Base-by-base conservation (phyloP, 78 protist species). In the Protostelium mycophagum region DNA sequence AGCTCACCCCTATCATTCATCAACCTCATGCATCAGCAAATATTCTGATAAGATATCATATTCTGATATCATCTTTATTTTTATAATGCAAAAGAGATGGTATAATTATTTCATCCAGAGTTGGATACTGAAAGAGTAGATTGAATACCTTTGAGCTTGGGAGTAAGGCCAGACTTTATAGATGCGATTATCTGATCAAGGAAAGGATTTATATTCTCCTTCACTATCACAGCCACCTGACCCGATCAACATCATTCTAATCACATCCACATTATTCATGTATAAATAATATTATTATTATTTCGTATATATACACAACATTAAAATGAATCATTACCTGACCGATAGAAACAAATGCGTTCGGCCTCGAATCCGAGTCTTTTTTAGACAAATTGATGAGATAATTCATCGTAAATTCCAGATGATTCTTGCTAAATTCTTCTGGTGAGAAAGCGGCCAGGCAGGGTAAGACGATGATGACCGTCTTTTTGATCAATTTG, bases 401-500 rank as follows among this genome's bases (percentile, higher is more conserved):
- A 83, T 92, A 89, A 23, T 1, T 85, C 90, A 92, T 92, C 83
- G 91, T 89, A 9, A 88, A 85, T 36, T 92, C 85, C 63, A 92
- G 88, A 86, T 92, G 83, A 37, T 86, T 39, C 37, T 51, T 83
- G 51, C 73, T 91, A 89, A 88, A 92, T 0, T 88, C 92, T 83
- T 83, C 88, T 34, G 95, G 91, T 83, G n/a, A n/a, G 73, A 92
- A 92, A 16, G 87, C 83, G 28, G 95, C 95, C 38, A 92, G 85
- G 83, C 90, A 36, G 51, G 95, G 95, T 28, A 92, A 38, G 86
- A 92, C 83, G 88, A 39, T 36, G 36, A 88, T 86, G 34, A 92
- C 95, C 0, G 95, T 92, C 73, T 89, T 92, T 39, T 90, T 89
- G 35, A 90, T 90, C 9, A 93, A 37, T 38, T 93, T 93, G 83